phyloP scores from a whole-genome alignment of 1,284 basidiomycete species.

The Bjerkandera adusta region DNA sequence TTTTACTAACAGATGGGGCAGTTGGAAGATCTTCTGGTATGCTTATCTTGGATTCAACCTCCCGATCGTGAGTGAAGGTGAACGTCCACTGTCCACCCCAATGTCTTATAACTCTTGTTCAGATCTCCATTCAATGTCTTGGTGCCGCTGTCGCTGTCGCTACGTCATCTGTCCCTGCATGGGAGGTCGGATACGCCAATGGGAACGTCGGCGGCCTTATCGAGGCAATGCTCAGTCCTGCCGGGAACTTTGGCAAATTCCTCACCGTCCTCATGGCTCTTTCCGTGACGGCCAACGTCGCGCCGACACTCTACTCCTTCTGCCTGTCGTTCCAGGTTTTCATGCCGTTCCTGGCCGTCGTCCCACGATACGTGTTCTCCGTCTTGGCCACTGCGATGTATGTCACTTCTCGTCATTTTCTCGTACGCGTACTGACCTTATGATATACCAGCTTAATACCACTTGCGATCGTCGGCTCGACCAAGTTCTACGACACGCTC shows the following conservation, averaged over 20 bases:
- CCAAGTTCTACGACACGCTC: conserved; percentile 63
- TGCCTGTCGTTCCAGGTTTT: conserved; percentile 82
- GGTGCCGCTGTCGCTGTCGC: conserved; percentile 74
- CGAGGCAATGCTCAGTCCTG: conserved; percentile 69
- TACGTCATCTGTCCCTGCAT: conserved; percentile 58
- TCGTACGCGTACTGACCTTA: neutral
- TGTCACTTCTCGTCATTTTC: conserved; percentile 25
- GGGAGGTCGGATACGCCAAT: conserved; percentile 60
- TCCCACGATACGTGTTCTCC: conserved; percentile 89
- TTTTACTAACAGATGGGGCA: conserved; percentile 23
- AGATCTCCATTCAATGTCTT: conserved; percentile 67
- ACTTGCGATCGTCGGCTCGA: conserved; percentile 65
- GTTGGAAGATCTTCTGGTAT: conserved; percentile 69
- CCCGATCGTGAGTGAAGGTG: conserved; percentile 50
- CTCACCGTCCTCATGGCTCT: conserved; percentile 82
- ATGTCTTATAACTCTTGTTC: neutral
- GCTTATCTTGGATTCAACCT: conserved; percentile 75
- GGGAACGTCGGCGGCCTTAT: conserved; percentile 75
- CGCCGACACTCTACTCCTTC: conserved; percentile 81
- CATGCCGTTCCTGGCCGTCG: conserved; percentile 56
- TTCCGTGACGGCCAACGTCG: conserved; percentile 83
- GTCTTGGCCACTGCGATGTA: conserved; percentile 79
- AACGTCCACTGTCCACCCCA: neutral
- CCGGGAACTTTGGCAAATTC: conserved; percentile 81
- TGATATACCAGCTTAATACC: conserved; percentile 41